Conservation (phyloP, 768 basidiomycete genomes). For the Lactarius sp. region DNA sequence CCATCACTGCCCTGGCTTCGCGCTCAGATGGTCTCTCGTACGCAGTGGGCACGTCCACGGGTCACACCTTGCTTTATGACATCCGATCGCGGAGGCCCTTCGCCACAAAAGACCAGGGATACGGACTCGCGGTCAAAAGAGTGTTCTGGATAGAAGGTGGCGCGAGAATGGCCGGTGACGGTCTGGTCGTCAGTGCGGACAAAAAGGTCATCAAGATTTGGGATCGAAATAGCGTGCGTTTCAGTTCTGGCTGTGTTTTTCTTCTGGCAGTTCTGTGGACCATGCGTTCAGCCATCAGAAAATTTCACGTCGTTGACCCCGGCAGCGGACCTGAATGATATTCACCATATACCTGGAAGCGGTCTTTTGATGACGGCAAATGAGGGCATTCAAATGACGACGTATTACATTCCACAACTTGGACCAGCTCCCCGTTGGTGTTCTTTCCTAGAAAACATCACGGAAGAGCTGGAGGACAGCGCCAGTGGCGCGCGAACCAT, state of each 20-base stretch:
- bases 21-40: slow-evolving; percentile 87
- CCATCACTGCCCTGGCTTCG: slow-evolving; percentile 82
- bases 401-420: slow-evolving; percentile 92
- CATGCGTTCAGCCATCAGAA: slow-evolving; percentile 55
- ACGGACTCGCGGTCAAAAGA: slow-evolving; percentile 82
- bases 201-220: slow-evolving; percentile 98
- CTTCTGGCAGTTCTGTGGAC: slow-evolving; percentile 10
- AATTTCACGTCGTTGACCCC: slow-evolving; percentile 95
- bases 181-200: slow-evolving; percentile 88
- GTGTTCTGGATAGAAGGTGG: slow-evolving; percentile 90
- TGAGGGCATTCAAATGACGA: slow-evolving; percentile 93
- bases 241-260: slow-evolving; percentile 37
- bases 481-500: slow-evolving; percentile 54
- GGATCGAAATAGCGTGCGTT: slow-evolving; percentile 76
- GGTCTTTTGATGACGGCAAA: slow-evolving; percentile 90
- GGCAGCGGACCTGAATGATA: slow-evolving; percentile 80
- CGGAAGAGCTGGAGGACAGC: slow-evolving; percentile 96
- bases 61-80: slow-evolving; percentile 92
- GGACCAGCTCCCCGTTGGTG: slow-evolving; percentile 97
- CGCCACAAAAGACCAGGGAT: slow-evolving; percentile 94
- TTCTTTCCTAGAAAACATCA: slow-evolving; percentile 96
- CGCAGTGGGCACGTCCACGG: slow-evolving; percentile 91
- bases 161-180: slow-evolving; percentile 76
- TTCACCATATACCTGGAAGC: slow-evolving; percentile 85
- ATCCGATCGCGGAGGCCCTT: slow-evolving; percentile 80